Evolutionary conservation across 1,284 basidiomycete genomes (phyloP).

Genomic region (Malassezia slooffiae): DNA sequence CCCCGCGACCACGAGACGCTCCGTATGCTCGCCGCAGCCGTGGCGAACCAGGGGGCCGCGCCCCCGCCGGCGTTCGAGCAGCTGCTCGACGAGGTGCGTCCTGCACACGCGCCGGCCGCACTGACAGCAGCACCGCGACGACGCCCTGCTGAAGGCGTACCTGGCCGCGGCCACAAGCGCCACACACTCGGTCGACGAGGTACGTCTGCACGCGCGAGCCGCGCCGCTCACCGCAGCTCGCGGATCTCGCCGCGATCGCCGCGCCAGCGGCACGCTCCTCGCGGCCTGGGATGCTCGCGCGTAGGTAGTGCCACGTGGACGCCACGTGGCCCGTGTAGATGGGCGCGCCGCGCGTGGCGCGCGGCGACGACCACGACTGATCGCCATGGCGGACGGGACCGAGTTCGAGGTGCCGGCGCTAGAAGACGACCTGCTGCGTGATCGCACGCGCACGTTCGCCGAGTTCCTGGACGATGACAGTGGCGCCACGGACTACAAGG

Average conservation of each 20-base stretch:
- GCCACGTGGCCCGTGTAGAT: conserved; percentile 1
- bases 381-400: conserved; percentile 42
- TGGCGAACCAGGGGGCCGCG: conserved; percentile 54
- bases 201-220: conserved; percentile 40
- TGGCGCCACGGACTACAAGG: conserved; percentile 61
- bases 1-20: conserved; percentile 55
- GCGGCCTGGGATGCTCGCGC: neutral
- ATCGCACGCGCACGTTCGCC: conserved; percentile 58
- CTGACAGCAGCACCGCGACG: conserved; percentile 67
- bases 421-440: conserved; percentile 37
- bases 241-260: conserved; percentile 3
- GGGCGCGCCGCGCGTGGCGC: neutral
- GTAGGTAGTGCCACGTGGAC: conserved; percentile 14
- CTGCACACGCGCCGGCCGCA: too few relatives aligned
- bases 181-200: conserved; percentile 72
- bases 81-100: neutral
- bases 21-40: conserved; percentile 67
- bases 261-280: neutral
- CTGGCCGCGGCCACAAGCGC: conserved; percentile 75
- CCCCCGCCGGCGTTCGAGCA: neutral
- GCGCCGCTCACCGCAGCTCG: conserved; percentile 4
- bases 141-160: conserved; percentile 78
- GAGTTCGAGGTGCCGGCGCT: conserved; percentile 32
- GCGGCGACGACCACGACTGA: neutral
- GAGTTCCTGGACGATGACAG: conserved; percentile 71